Conservation (phyloP, 2,329 filamentous ascomycete species). For the Colletotrichum cordylinicola region DNA sequence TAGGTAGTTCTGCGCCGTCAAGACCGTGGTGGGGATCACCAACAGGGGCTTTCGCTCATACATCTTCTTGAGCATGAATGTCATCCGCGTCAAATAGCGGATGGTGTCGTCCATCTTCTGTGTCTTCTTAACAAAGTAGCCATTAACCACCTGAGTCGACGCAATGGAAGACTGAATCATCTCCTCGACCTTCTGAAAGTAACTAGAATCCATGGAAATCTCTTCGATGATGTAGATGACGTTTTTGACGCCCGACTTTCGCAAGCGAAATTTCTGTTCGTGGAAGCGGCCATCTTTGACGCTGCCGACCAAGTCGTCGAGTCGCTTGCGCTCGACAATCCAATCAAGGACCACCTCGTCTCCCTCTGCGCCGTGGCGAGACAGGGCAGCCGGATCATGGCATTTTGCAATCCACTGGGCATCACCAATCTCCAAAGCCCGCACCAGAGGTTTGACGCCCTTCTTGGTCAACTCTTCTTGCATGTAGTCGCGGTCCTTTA, state of each 20-base stretch:
- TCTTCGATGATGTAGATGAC: constrained; percentile 83
- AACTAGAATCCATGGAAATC: constrained; percentile 63
- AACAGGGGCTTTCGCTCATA: constrained; percentile 65
- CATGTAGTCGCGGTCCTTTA: constrained; percentile 79
- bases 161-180: constrained; percentile 76
- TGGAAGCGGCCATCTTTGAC: constrained; percentile 85
- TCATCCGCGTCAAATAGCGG: constrained; percentile 76
- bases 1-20: constrained; percentile 71
- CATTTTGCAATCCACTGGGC: constrained; percentile 81
- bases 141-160: constrained; percentile 78
- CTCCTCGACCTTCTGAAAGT: constrained; percentile 65
- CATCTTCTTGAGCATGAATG: constrained; percentile 66
- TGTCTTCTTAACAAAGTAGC: constrained; percentile 80
- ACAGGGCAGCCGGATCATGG: constrained; percentile 62
- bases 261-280: constrained; percentile 83
- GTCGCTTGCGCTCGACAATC: constrained; percentile 81
- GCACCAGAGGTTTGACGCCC: constrained; percentile 69
- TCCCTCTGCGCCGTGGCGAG: constrained; percentile 63
- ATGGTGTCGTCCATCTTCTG: constrained; percentile 80
- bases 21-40: constrained; percentile 69
- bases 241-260: constrained; percentile 74
- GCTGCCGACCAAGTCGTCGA: constrained; percentile 80
- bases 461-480: constrained; percentile 72
- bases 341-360: constrained; percentile 79
- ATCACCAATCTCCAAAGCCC: constrained; percentile 75